phyloP scores from a whole-genome alignment of 371 early-diverging fungal genomes.

The Mortierella sp. region DNA sequence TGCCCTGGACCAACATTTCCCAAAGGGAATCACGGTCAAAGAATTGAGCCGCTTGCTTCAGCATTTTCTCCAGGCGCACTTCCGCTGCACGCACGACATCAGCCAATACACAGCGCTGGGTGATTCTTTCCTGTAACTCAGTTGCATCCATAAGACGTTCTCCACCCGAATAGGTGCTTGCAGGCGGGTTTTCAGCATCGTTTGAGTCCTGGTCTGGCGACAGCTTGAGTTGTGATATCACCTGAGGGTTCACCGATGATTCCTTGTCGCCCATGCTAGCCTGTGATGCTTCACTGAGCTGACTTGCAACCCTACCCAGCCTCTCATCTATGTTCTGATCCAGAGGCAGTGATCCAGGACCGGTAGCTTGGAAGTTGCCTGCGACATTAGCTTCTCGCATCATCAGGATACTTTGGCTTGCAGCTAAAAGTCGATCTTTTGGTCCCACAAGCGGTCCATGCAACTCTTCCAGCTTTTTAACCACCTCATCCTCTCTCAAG shows the following conservation, averaged over 20 bases:
- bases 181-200: background rate
- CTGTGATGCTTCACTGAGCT: background rate
- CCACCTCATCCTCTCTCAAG: constrained; percentile 45
- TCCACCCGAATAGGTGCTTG: constrained; percentile 9
- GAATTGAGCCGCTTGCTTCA: constrained; percentile 54
- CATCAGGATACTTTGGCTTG: constrained; percentile 17
- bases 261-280: background rate
- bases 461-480: constrained; percentile 48
- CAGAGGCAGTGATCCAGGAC: background rate
- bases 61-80: constrained; percentile 42
- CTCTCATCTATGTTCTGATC: no score
- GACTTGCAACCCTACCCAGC: constrained; percentile 4
- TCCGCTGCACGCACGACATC: constrained; percentile 54
- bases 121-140: constrained; percentile 48
- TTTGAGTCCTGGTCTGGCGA: constrained; percentile 2
- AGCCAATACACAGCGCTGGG: constrained; percentile 38
- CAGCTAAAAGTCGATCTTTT: constrained; percentile 38
- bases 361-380: background rate
- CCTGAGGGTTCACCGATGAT: background rate
- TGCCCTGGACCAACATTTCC: constrained; percentile 52
- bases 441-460: constrained; percentile 47
- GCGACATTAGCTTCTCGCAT: constrained; percentile 9
- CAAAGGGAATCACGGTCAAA: constrained; percentile 56
- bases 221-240: constrained; percentile 7
- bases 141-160: constrained; percentile 44